These are phyloP conservation scores for Powellomyces hirtus DNA, from an alignment of 192 early-diverging fungal genomes.

Conservation along the genomic window DNA sequence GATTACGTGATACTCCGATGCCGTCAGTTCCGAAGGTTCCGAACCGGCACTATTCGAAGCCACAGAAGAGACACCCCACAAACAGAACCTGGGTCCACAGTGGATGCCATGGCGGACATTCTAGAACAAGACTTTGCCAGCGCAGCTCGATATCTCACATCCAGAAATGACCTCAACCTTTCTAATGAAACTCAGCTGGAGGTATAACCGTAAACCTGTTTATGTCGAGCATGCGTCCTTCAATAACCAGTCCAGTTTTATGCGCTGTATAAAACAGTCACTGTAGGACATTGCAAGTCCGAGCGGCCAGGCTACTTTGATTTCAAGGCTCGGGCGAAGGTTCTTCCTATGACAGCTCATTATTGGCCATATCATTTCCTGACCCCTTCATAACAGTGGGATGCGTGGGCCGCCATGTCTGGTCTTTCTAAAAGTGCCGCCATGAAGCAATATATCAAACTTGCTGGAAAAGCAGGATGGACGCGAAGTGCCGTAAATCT, in stretches of 20 bases:
- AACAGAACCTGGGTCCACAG: too few species aligned
- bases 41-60: too few species aligned
- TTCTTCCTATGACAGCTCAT: too few species aligned
- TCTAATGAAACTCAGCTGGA: background rate
- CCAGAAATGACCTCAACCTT: background rate
- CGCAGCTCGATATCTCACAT: background rate
- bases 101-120: too few species aligned
- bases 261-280: conserved; percentile 43
- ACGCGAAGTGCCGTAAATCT: background rate
- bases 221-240: background rate
- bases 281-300: conserved; percentile 35
- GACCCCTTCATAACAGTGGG: too few species aligned
- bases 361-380: too few species aligned
- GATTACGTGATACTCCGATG: too few species aligned
- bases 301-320: conserved; percentile 36
- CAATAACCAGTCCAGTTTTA: conserved; percentile 27
- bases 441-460: conserved; percentile 21
- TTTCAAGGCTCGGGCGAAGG: conserved; percentile 30
- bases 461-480: conserved; percentile 14
- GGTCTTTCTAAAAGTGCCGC: conserved; percentile 24
- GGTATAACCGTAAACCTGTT: background rate
- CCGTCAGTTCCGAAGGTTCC: too few species aligned
- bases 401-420: conserved; percentile 33
- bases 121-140: background rate
- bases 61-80: too few species aligned